Conservation (phyloP, 2,329 filamentous ascomycete genomes). For the Eurotiales sp. region DNA sequence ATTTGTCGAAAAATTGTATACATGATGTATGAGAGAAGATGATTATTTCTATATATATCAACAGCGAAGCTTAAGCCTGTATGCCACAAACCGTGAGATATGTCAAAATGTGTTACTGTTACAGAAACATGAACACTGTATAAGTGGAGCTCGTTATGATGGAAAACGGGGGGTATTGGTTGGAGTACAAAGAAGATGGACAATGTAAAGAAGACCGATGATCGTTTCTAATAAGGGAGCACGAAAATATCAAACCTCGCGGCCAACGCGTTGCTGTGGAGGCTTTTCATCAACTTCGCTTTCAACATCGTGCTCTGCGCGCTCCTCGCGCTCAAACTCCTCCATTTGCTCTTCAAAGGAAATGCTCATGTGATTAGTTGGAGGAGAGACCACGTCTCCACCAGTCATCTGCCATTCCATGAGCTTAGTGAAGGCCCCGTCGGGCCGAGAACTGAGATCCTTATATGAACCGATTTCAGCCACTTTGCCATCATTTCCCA, state of each 20-base stretch:
- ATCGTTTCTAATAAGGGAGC: no score
- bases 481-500: conserved; percentile 79
- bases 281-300: conserved; percentile 16
- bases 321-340: conserved; percentile 36
- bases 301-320: conserved; percentile 30
- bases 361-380: conserved; percentile 26
- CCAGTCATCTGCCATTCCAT: conserved; percentile 99
- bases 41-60: conserved; percentile 6
- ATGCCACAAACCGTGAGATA: background rate
- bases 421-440: conserved; percentile 85
- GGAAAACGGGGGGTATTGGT: conserved; percentile 6
- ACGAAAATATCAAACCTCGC: background rate
- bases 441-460: conserved; percentile 66
- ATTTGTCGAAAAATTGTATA: no score
- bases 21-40: conserved; percentile 4
- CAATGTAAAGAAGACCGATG: background rate
- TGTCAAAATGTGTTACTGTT: background rate
- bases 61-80: background rate
- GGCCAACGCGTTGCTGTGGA: background rate
- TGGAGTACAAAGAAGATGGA: background rate
- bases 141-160: background rate
- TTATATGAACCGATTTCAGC: conserved; percentile 85
- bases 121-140: background rate
- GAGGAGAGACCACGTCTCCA: conserved; percentile 52
- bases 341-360: conserved; percentile 51